A percentile compares a stretch with the other conserved stretches of the same genome.
These are phyloP conservation scores for Aspergillus spinulosporus DNA, from an alignment of 2,329 filamentous ascomycete genomes.

Conservation along the genomic window DNA sequence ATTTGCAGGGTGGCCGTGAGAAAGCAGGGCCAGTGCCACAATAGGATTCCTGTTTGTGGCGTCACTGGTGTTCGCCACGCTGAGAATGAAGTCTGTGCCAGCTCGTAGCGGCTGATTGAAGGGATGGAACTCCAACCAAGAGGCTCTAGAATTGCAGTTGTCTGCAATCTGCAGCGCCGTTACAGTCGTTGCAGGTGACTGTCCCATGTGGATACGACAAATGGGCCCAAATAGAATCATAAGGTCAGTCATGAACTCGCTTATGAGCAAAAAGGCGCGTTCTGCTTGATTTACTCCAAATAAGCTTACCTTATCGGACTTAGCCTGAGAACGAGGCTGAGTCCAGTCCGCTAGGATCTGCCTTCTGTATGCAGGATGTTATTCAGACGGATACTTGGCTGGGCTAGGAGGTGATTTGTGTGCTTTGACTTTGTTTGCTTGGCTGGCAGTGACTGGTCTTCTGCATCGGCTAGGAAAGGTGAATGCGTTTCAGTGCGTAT, in stretches of 20 bases:
- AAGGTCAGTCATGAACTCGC: neutral
- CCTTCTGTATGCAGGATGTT: neutral
- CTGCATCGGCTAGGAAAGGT: neutral
- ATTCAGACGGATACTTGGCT: neutral
- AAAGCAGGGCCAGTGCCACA: neutral
- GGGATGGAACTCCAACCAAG: neutral
- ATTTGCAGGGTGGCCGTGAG: neutral
- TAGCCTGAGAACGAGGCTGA: neutral
- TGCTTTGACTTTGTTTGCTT: neutral
- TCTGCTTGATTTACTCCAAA: neutral
- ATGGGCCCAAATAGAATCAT: neutral
- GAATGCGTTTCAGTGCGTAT: neutral
- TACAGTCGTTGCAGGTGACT: neutral
- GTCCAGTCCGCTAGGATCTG: neutral
- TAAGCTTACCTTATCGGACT: neutral
- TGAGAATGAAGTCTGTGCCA: neutral
- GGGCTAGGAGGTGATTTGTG: neutral
- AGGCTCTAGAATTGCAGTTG: neutral
- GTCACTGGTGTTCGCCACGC: neutral
- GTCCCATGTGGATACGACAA: neutral
- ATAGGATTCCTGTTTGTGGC: neutral
- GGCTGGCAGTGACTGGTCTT: neutral
- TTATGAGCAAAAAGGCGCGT: neutral
- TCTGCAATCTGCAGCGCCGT: neutral
- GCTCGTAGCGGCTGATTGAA: neutral